These are phyloP conservation scores for Aspergillus sp. DNA, from an alignment of 2,329 filamentous ascomycete species.

Conservation along the genomic window DNA sequence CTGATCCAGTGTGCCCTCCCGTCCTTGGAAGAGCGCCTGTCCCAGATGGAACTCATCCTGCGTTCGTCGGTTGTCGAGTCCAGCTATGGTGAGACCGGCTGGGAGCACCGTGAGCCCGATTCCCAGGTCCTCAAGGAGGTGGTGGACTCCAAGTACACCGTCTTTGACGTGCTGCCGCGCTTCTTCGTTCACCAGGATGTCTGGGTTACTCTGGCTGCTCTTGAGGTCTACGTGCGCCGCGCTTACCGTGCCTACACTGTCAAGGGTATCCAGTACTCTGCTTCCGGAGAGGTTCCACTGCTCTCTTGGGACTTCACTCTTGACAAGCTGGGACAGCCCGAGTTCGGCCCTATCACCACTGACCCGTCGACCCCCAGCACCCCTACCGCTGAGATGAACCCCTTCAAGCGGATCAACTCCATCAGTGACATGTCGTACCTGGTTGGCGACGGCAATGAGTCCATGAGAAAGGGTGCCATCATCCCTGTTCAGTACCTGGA, in stretches of 20 bases:
- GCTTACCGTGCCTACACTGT: conserved; percentile 95
- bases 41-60: conserved; percentile 98
- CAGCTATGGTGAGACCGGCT: conserved; percentile 94
- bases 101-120: conserved; percentile 92
- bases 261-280: conserved; percentile 84
- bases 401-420: conserved; percentile 83
- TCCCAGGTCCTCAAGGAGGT: conserved; percentile 94
- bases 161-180: conserved; percentile 90
- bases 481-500: conserved; percentile 92
- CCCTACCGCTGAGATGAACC: conserved; percentile 61
- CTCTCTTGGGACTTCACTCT: conserved; percentile 96
- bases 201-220: conserved; percentile 88
- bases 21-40: conserved; percentile 88
- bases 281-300: conserved; percentile 68
- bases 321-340: conserved; percentile 86
- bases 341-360: conserved; percentile 78
- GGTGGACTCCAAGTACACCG: conserved; percentile 97
- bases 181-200: conserved; percentile 95
- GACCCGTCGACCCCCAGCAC: conserved; percentile 84
- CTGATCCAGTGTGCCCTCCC: conserved; percentile 96
- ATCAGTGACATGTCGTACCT: conserved; percentile 97
- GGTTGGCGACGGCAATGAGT: conserved; percentile 69
- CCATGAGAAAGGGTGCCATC: conserved; percentile 87
- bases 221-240: conserved; percentile 94
- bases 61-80: conserved; percentile 94